Base-by-base conservation (phyloP, 1,139 yeast species). In the Wickerhamomyces sp. region DNA sequence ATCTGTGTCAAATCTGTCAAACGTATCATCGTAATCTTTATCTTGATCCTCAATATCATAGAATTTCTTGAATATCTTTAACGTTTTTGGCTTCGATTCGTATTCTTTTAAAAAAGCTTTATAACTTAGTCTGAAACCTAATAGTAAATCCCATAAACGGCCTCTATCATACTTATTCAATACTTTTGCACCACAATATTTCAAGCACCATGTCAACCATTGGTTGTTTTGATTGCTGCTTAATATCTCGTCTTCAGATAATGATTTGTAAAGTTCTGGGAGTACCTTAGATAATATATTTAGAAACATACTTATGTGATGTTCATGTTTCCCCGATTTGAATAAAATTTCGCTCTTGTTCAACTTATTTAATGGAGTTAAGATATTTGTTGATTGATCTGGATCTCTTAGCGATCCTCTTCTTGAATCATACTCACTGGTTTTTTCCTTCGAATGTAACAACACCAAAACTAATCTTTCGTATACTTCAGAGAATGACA, bases 201-300 rank as follows among this genome's bases (percentile, higher is more conserved):
- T 87, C 48, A 89, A 68, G 97, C 97, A 90, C 95, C 96, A 90
- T 28, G 87, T 72, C 28, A 89, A 67, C 97, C 97, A 90, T 55
- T 85, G 94, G 52, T 86, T 94, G 51, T 87, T 90, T 36, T 76
- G 65, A 16, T 59, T 67, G 30, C 81, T 81, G 34, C 80, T 74
- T 41, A 76, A 70, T 38, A 85, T 77, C 46, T 84, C 92, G 54
- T 90, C 97, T 54, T 88, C 96, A 35, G 78, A 82, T 49, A 90
- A 77, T 48, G 79, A 86, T 43, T 74, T 76, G 39, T 87, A 81
- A 36, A 90, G 62, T 52, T 87, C 96, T 1, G 96, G 96, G 38
- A 86, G 63, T 33, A 73, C 65, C 50, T 70, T 78, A 43, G 83
- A 72, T 51, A 83, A 70, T 48, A 74, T 76, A 56, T 78, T 76